phyloP scores from a whole-genome alignment of 2,329 filamentous ascomycete species.

The Ampelomyces quisqualis region DNA sequence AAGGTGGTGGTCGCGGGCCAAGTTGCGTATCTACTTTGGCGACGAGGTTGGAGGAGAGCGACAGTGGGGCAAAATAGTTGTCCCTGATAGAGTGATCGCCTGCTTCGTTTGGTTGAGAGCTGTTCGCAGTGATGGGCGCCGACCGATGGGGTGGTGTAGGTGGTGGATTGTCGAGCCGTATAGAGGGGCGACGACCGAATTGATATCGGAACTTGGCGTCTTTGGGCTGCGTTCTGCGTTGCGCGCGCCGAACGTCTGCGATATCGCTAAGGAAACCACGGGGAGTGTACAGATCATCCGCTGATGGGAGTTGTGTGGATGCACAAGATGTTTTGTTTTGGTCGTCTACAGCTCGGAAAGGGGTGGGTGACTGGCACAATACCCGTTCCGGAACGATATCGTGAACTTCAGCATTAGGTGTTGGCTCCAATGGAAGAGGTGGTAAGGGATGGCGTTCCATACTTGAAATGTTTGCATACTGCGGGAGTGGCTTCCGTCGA shows the following conservation, averaged over 20 bases:
- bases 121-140: neutral
- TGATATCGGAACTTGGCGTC: constrained; percentile 13
- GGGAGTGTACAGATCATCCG: constrained; percentile 1
- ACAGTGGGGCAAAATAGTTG: neutral
- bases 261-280: constrained; percentile 3
- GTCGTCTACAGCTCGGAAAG: too few species aligned
- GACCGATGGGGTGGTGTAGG: neutral
- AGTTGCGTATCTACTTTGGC: neutral
- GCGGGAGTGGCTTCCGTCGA: constrained; percentile 2
- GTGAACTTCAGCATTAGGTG: too few species aligned
- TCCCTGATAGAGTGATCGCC: neutral
- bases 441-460: constrained; percentile 14
- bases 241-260: neutral
- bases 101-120: neutral
- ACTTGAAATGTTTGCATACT: neutral
- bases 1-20: constrained; percentile 8
- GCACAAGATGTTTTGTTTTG: too few species aligned
- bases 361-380: too few species aligned
- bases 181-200: constrained; percentile 10
- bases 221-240: constrained; percentile 9
- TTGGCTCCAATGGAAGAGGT: constrained; percentile 9
- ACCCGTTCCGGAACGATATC: too few species aligned
- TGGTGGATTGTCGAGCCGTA: neutral
- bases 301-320: constrained; percentile 6
- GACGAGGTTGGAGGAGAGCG: neutral